Conservation (phyloP, 2,329 filamentous ascomycete genomes). For the Fusarium zealandicum region DNA sequence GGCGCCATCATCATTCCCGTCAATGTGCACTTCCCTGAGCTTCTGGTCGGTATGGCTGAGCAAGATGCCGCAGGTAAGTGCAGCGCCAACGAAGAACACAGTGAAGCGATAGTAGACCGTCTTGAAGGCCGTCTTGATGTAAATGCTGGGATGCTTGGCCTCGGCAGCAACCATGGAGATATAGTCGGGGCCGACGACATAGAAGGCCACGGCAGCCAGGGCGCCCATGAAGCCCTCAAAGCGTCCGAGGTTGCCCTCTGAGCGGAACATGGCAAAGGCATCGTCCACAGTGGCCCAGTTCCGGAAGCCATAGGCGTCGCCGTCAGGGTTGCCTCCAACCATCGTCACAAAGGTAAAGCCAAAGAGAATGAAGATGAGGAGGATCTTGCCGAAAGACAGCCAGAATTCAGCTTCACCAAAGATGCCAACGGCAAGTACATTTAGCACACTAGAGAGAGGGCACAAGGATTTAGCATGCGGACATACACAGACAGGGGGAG, state of each 20-base stretch:
- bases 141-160: constrained; percentile 57
- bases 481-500: constrained; percentile 8
- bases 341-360: constrained; percentile 35
- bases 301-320: constrained; percentile 31
- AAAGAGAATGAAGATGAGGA: constrained; percentile 35
- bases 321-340: constrained; percentile 30
- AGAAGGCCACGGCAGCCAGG: constrained; percentile 25
- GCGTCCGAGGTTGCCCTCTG: constrained; percentile 26
- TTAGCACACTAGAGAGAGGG: constrained; percentile 43
- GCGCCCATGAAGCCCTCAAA: constrained; percentile 31
- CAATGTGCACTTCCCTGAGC: constrained; percentile 14
- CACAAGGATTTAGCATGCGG: constrained; percentile 28
- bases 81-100: constrained; percentile 72
- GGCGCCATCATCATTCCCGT: neutral
- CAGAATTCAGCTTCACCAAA: constrained; percentile 38
- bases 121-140: constrained; percentile 75
- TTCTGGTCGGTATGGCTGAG: constrained; percentile 16
- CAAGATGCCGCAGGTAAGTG: constrained; percentile 24
- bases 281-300: constrained; percentile 27
- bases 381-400: constrained; percentile 29
- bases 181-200: constrained; percentile 31
- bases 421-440: constrained; percentile 45
- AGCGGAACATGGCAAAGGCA: constrained; percentile 22
- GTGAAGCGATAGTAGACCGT: constrained; percentile 78
- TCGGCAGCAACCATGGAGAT: constrained; percentile 36